phyloP scores from a whole-genome alignment of 2,329 filamentous ascomycete species.

The Cryphonectria radicalis region DNA sequence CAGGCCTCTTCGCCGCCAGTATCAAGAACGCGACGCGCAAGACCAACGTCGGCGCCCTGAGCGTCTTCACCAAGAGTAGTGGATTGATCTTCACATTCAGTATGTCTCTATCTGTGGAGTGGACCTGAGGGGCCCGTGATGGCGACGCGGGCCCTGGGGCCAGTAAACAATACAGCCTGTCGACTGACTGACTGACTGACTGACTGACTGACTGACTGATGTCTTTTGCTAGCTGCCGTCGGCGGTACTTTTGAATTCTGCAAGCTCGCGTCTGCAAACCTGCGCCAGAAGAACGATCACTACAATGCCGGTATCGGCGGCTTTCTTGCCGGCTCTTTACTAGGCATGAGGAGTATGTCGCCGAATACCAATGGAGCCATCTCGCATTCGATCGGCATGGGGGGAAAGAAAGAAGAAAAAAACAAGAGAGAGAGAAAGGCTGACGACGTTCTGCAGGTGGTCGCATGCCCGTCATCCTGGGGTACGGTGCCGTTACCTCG shows the following conservation, averaged over 20 bases:
- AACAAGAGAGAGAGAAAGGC: neutral
- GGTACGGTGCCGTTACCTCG: conserved; percentile 64
- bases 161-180: neutral
- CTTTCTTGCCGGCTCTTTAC: conserved; percentile 72
- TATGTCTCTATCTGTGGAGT: conserved; percentile 44
- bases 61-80: conserved; percentile 79
- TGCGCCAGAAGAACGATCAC: conserved; percentile 81
- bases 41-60: conserved; percentile 79
- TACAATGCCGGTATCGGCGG: conserved; percentile 77
- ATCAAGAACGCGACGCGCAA: conserved; percentile 86
- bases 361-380: conserved; percentile 35
- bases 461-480: conserved; percentile 71
- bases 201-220: conserved; percentile 22
- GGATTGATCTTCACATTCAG: conserved; percentile 71
- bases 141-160: neutral
- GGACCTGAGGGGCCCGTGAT: neutral
- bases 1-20: conserved; percentile 57
- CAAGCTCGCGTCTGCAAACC: conserved; percentile 76
- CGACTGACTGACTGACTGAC: conserved; percentile 22
- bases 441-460: conserved; percentile 49
- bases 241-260: conserved; percentile 80
- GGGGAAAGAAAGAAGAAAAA: conserved; percentile 13
- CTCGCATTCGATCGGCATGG: no score
- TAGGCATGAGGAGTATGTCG: conserved; percentile 74
- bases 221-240: conserved; percentile 61